Conservation (phyloP, 768 basidiomycete species). For the Xanthoconium stramineum region DNA sequence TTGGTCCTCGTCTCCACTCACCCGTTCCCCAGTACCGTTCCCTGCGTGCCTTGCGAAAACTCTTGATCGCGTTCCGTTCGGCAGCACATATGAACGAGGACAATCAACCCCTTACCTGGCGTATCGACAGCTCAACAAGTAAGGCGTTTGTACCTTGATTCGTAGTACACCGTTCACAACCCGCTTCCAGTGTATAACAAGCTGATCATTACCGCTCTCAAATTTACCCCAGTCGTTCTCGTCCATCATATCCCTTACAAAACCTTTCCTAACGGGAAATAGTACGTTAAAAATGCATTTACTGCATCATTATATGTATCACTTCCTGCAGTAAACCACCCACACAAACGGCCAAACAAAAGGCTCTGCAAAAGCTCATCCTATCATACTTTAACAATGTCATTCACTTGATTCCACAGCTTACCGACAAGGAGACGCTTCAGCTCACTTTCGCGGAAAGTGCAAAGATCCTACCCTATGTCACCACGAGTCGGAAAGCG, state of each 20-base stretch:
- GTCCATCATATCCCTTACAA: slow-evolving; percentile 88
- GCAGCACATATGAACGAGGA: slow-evolving; percentile 91
- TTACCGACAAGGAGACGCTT: slow-evolving; percentile 63
- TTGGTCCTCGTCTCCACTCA: not conserved
- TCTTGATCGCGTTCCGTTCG: slow-evolving; percentile 87
- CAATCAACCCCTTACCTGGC: slow-evolving; percentile 74
- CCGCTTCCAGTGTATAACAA: slow-evolving; percentile 81
- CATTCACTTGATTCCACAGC: slow-evolving; percentile 71
- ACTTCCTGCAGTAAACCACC: slow-evolving; percentile 71
- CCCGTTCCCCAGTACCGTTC: slow-evolving; percentile 67
- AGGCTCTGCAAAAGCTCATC: slow-evolving; percentile 81
- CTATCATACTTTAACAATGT: slow-evolving; percentile 89
- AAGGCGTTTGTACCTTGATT: not conserved
- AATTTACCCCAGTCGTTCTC: slow-evolving; percentile 88
- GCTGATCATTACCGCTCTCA: slow-evolving; percentile 79
- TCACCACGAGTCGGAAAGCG: slow-evolving; percentile 78
- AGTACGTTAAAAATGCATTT: slow-evolving; percentile 48
- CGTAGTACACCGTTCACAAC: not conserved
- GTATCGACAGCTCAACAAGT: slow-evolving; percentile 71
- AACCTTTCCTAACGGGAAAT: slow-evolving; percentile 75
- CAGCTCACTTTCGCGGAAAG: slow-evolving; percentile 79
- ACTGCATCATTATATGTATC: not conserved
- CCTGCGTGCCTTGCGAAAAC: slow-evolving; percentile 74
- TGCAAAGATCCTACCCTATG: slow-evolving; percentile 86
- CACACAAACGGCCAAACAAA: slow-evolving; percentile 75